Conservation (phyloP, 495 filamentous ascomycete species). For the Talaromyces ruber region DNA sequence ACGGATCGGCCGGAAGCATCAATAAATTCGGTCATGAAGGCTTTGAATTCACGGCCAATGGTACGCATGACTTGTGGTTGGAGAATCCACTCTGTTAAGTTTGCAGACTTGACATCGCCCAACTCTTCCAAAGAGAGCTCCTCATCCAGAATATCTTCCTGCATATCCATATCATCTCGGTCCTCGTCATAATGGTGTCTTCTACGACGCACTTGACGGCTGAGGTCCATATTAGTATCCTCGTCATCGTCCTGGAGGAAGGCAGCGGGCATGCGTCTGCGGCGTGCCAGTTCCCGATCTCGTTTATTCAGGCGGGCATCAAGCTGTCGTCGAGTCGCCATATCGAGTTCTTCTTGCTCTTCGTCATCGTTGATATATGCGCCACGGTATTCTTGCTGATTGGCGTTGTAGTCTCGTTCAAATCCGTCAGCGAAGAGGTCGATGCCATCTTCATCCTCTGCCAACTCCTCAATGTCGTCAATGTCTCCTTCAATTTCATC, state of each 20-base stretch:
- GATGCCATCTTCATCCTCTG: conserved; percentile 88
- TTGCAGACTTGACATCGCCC: conserved; percentile 87
- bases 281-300: conserved; percentile 70
- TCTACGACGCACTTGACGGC: conserved; percentile 67
- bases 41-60: conserved; percentile 93
- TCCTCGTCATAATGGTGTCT: conserved; percentile 91
- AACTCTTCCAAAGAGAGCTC: conserved; percentile 89
- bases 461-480: conserved; percentile 92
- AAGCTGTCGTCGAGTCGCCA: conserved; percentile 62
- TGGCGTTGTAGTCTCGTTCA: conserved; percentile 68
- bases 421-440: conserved; percentile 90
- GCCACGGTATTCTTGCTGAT: conserved; percentile 58
- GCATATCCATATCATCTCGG: conserved; percentile 80
- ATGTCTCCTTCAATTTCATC: conserved; percentile 69
- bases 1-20: conserved; percentile 82
- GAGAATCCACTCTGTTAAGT: conserved; percentile 88
- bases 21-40: conserved; percentile 92
- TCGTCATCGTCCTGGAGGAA: conserved; percentile 89
- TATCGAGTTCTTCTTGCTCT: conserved; percentile 66
- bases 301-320: conserved; percentile 76
- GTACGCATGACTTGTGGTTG: conserved; percentile 85
- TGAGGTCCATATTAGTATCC: conserved; percentile 72
- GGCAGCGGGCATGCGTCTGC: conserved; percentile 69
- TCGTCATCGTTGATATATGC: conserved; percentile 79
- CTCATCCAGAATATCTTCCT: conserved; percentile 84